phyloP scores from a whole-genome alignment of 2,329 filamentous ascomycete genomes.

The Phialocephala sp. region DNA sequence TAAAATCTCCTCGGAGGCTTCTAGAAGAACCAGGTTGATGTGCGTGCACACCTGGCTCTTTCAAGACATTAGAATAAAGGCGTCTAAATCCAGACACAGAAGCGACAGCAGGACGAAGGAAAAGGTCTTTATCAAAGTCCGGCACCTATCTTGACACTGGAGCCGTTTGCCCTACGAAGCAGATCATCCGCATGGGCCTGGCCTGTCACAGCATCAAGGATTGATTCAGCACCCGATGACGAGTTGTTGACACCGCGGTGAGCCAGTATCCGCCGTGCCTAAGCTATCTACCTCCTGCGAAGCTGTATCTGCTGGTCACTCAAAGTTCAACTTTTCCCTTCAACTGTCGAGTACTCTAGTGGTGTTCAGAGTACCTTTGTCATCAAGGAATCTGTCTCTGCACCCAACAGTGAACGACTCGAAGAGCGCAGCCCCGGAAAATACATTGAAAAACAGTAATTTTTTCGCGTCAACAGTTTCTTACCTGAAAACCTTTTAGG shows the following conservation, averaged over 20 bases:
- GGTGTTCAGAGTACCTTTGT: neutral
- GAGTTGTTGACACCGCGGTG: conserved; percentile 37
- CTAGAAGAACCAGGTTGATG: conserved; percentile 16
- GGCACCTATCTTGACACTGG: conserved; percentile 27
- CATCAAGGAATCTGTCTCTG: neutral
- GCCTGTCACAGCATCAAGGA: conserved; percentile 39
- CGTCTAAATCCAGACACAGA: conserved; percentile 6
- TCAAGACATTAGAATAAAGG: conserved; percentile 27
- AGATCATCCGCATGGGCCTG: conserved; percentile 37
- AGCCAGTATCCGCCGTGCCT: conserved; percentile 32
- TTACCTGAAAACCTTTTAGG: neutral
- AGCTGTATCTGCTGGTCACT: conserved; percentile 20
- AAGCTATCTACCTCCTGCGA: conserved; percentile 27
- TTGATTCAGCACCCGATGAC: conserved; percentile 36
- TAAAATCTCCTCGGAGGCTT: conserved; percentile 33
- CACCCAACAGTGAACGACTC: neutral
- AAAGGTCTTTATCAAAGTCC: neutral
- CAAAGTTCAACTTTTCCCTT: conserved; percentile 15
- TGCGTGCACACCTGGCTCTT: conserved; percentile 18
- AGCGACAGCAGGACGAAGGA: conserved; percentile 3
- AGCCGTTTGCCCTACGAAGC: conserved; percentile 34
- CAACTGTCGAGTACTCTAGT: conserved; percentile 5
- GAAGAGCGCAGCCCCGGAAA: neutral
- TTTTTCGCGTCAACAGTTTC: neutral
- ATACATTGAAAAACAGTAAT: neutral